Percentiles rank a stretch among this genome's conserved stretches.
Evolutionary conservation across 2,329 filamentous ascomycete species (phyloP).

Genomic region (Rachicladosporium sp.): DNA sequence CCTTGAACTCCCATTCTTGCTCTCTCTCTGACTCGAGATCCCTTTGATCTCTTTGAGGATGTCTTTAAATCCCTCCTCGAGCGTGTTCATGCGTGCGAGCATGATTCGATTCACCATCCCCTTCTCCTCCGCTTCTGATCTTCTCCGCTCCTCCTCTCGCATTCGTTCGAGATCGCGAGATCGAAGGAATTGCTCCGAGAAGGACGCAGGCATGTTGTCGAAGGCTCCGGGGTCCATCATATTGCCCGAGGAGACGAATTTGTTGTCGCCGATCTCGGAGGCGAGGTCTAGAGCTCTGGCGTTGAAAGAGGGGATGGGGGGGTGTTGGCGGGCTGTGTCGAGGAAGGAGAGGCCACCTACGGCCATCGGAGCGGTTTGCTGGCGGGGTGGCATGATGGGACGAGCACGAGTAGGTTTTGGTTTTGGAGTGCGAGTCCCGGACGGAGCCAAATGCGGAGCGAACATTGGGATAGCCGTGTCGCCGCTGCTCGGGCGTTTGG

Average conservation of each 20-base stretch:
- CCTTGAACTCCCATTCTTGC: constrained; percentile 10
- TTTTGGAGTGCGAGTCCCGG: constrained; percentile 21
- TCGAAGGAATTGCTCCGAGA: constrained; percentile 38
- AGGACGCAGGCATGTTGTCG: constrained; percentile 21
- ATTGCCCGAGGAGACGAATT: constrained; percentile 46
- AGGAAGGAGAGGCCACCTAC: constrained; percentile 14
- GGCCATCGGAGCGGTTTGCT: constrained; percentile 15
- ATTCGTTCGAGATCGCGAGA: constrained; percentile 40
- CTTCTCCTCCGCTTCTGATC: constrained; percentile 42
- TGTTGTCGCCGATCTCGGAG: constrained; percentile 57
- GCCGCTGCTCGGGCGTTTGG: constrained; percentile 17
- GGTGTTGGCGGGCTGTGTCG: constrained; percentile 18
- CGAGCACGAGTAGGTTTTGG: constrained; percentile 37
- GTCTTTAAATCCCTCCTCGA: constrained; percentile 83
- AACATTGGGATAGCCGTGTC: constrained; percentile 23
- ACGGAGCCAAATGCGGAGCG: constrained; percentile 18
- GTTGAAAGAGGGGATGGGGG: constrained; percentile 52
- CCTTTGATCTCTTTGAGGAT: constrained; percentile 30
- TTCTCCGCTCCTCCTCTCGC: constrained; percentile 25
- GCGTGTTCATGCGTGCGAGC: constrained; percentile 78
- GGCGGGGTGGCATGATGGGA: constrained; percentile 5
- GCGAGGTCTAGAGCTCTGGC: constrained; percentile 51
- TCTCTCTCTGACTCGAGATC: constrained; percentile 7
- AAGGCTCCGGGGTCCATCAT: constrained; percentile 31
- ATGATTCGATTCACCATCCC: constrained; percentile 69